Conservation (phyloP, 352 stramenopile species). For the Phytophthora hibernalis region DNA sequence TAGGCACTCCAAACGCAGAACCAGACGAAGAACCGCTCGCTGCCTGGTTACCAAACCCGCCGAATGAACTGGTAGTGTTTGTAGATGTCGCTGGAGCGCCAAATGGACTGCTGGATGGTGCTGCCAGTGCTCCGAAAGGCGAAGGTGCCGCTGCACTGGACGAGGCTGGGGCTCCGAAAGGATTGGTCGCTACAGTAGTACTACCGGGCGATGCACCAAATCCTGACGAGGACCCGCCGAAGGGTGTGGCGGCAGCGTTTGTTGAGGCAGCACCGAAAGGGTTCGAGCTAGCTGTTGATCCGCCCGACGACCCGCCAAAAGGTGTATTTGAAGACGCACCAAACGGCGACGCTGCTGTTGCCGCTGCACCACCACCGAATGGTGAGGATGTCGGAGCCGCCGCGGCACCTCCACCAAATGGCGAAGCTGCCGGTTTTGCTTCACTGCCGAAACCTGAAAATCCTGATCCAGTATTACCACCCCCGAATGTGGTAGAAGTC, state of each 20-base stretch:
- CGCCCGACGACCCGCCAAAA: constrained; percentile 29
- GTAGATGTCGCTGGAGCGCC: constrained; percentile 18
- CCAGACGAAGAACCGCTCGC: constrained; percentile 18
- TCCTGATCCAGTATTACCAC: constrained; percentile 8
- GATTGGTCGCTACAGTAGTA: constrained; percentile 16
- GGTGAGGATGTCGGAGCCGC: constrained; percentile 21
- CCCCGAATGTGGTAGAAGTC: constrained; percentile 21
- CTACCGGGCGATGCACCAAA: constrained; percentile 25
- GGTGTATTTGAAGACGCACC: constrained; percentile 23
- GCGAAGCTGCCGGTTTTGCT: constrained; percentile 22
- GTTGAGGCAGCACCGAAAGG: constrained; percentile 28
- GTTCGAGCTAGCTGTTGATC: constrained; percentile 21
- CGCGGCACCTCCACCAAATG: constrained; percentile 26
- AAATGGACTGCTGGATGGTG: constrained; percentile 49
- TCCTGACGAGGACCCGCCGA: constrained; percentile 23
- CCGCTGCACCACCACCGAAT: constrained; percentile 15
- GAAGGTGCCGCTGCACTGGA: constrained; percentile 20
- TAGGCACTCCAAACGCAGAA: constrained; percentile 23
- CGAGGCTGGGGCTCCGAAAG: constrained; percentile 27
- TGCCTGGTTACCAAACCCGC: constrained; percentile 14
- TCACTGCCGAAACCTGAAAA: constrained; percentile 14
- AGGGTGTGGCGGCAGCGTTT: constrained; percentile 17
- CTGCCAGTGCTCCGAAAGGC: constrained; percentile 27
- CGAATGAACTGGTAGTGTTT: constrained; percentile 19
- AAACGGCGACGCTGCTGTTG: constrained; percentile 34